A percentile compares a stretch with the other conserved stretches of the same genome.
These are phyloP conservation scores for Sporopachydermia lactativora DNA, from an alignment of 805 yeast genomes.

Conservation along the genomic window DNA sequence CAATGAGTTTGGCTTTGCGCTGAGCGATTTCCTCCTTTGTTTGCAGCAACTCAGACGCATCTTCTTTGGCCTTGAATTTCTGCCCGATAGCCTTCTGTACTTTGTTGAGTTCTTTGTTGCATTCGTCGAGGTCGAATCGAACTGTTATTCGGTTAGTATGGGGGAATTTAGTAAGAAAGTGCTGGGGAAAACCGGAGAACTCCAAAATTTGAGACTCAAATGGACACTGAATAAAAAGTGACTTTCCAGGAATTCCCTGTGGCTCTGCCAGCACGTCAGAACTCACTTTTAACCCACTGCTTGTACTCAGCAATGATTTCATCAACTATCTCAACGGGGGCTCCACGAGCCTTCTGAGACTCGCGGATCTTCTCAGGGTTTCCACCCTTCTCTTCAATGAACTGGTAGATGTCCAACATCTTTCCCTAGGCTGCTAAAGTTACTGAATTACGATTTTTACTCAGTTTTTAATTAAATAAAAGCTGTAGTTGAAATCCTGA, in stretches of 20 bases:
- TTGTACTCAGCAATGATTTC: slow-evolving; percentile 87
- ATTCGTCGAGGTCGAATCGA: slow-evolving; percentile 79
- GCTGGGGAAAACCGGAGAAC: no score
- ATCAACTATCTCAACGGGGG: slow-evolving; percentile 86
- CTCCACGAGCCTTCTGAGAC: slow-evolving; percentile 93
- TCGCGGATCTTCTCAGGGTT: slow-evolving; percentile 77
- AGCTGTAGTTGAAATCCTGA: no score
- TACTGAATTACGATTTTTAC: no score
- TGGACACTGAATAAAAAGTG: no score
- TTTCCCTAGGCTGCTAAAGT: slow-evolving; percentile 47
- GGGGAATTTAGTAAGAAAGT: not conserved
- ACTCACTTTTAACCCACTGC: slow-evolving; percentile 63
- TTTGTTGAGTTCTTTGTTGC: slow-evolving; percentile 79
- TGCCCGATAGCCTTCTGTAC: slow-evolving; percentile 87
- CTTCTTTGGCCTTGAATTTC: slow-evolving; percentile 90
- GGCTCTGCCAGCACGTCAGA: slow-evolving; percentile 2
- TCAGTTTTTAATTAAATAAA: no score
- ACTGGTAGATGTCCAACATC: slow-evolving; percentile 88
- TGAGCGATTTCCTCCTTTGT: slow-evolving; percentile 64
- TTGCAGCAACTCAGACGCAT: slow-evolving; percentile 69
- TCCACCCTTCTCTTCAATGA: slow-evolving; percentile 95
- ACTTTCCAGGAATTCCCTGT: not conserved
- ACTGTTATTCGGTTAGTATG: no score
- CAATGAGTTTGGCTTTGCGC: slow-evolving; percentile 52
- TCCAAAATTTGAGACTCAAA: no score